Conservation (phyloP, 345 rosid genomes). For the Salix arbutifolia region DNA sequence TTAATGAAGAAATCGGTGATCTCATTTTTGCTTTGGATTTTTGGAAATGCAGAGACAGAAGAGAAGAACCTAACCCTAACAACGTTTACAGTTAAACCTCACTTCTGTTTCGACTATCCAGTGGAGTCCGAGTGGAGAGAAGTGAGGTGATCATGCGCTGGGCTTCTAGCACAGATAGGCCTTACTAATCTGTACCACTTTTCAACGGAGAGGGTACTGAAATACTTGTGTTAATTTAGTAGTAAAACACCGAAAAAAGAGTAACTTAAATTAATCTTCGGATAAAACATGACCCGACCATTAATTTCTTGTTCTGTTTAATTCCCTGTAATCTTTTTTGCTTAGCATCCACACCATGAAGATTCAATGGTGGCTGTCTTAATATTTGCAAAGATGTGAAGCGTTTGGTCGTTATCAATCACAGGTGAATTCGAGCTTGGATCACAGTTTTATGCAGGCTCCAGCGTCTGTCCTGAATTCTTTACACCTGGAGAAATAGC, state of each 20-base stretch:
- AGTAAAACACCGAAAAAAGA: no score
- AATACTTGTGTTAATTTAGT: no score
- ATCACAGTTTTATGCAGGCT: no score
- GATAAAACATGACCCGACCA: no score
- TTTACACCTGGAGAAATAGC: no score
- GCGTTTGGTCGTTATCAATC: not conserved
- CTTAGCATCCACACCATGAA: not conserved
- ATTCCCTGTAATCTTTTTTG: no score
- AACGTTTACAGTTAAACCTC: not conserved
- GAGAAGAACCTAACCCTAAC: conserved; percentile 6
- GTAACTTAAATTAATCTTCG: no score
- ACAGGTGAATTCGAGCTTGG: no score
- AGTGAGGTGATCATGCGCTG: not conserved
- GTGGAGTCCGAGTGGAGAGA: not conserved
- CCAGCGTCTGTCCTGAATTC: no score
- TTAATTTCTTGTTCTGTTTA: not conserved
- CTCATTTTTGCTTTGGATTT: conserved; percentile 18
- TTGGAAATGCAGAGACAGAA: conserved; percentile 1
- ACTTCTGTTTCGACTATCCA: not conserved
- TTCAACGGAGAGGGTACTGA: no score
- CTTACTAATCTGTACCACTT: no score
- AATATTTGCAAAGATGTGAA: not conserved
- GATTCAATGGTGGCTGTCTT: not conserved
- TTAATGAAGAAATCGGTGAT: not conserved
- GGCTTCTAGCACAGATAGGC: not conserved